A percentile compares a stretch with the other conserved stretches of the same genome.
Evolutionary conservation across 2,329 filamentous ascomycete species (phyloP).

Genomic region (Zalaria sp.): DNA sequence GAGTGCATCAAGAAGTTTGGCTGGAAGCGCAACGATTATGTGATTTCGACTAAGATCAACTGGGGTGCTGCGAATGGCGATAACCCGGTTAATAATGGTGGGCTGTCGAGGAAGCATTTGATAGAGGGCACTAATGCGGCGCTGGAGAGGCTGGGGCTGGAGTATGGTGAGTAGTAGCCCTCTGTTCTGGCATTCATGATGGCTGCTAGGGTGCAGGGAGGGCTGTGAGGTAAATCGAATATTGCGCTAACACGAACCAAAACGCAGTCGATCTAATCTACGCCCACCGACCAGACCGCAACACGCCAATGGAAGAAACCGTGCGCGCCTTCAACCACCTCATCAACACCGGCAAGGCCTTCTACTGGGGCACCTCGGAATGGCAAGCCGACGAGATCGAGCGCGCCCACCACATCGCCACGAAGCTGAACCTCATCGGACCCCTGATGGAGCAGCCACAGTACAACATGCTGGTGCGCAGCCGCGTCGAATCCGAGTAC

Average conservation of each 20-base stretch:
- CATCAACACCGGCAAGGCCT: constrained; percentile 51
- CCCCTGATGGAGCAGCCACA: constrained; percentile 53
- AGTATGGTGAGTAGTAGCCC: constrained; percentile 28
- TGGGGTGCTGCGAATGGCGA: constrained; percentile 48
- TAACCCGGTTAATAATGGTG: constrained; percentile 51
- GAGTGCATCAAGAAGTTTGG: constrained; percentile 41
- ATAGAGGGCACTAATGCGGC: constrained; percentile 50
- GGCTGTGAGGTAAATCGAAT: too few species aligned
- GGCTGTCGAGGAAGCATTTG: constrained; percentile 55
- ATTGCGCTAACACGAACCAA: too few species aligned
- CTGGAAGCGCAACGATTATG: constrained; percentile 44
- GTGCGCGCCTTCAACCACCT: constrained; percentile 59
- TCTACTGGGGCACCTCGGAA: constrained; percentile 59
- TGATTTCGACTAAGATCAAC: constrained; percentile 50
- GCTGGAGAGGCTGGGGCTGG: constrained; percentile 41
- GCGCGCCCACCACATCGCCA: constrained; percentile 46
- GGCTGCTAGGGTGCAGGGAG: too few species aligned
- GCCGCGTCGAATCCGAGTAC: constrained; percentile 51
- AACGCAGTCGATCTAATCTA: constrained; percentile 46
- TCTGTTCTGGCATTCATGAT: too few species aligned
- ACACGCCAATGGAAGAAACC: constrained; percentile 57
- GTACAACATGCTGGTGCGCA: constrained; percentile 49
- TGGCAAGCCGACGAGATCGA: constrained; percentile 54
- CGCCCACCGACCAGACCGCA: constrained; percentile 52
- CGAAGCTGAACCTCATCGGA: constrained; percentile 46